Conservation (phyloP, 2,329 filamentous ascomycete genomes). For the Fusarium sp. region DNA sequence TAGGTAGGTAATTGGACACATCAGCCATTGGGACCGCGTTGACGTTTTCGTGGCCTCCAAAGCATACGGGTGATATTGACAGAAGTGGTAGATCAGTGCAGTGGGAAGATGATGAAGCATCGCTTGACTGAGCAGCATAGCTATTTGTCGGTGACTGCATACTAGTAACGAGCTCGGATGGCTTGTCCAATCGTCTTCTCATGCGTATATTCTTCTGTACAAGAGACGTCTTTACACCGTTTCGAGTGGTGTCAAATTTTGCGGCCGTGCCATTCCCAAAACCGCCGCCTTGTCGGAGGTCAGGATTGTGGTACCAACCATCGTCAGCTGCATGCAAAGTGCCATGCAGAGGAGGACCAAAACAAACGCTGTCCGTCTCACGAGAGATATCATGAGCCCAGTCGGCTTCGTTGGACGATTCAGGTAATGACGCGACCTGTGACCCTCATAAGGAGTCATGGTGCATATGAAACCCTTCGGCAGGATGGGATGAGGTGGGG, state of each 20-base stretch:
- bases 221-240: constrained; percentile 28
- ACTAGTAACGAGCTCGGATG: constrained; percentile 4
- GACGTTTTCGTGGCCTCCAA: constrained; percentile 7
- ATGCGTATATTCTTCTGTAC: constrained; percentile 44
- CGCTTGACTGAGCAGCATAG: constrained; percentile 3
- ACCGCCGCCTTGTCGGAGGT: constrained; percentile 46
- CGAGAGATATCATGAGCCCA: constrained; percentile 31
- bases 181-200: constrained; percentile 37
- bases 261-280: constrained; percentile 61
- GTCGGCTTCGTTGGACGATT: constrained; percentile 46
- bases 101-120: constrained; percentile 9
- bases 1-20: constrained; percentile 55
- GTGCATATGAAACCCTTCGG: constrained; percentile 51
- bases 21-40: constrained; percentile 43
- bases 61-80: constrained; percentile 11
- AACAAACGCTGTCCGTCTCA: constrained; percentile 60
- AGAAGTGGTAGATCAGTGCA: constrained; percentile 3
- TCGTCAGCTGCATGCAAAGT: constrained; percentile 29
- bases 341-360: constrained; percentile 55
- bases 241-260: constrained; percentile 51
- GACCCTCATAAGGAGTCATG: constrained; percentile 65
- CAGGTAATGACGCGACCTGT: constrained; percentile 66
- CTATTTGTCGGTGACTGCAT: constrained; percentile 2
- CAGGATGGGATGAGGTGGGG: constrained; percentile 57
- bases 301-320: constrained; percentile 35